phyloP scores from a whole-genome alignment of 768 basidiomycete species.

The Udeniomyces megalosporus region DNA sequence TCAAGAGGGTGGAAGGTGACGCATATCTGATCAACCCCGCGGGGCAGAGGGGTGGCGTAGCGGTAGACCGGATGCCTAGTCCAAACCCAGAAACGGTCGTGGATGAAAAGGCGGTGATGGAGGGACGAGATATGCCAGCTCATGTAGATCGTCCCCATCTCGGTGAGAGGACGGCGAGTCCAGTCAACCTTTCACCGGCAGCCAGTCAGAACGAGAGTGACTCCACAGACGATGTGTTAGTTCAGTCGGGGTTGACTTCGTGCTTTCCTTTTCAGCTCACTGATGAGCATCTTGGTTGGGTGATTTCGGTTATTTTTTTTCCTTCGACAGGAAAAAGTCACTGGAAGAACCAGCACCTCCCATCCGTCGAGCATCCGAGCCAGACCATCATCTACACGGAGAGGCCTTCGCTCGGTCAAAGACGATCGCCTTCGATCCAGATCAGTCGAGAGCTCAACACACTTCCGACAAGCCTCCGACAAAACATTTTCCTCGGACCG shows the following conservation, averaged over 20 bases:
- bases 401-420: slow-evolving; percentile 28
- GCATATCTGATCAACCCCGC: slow-evolving; percentile 30
- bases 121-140: neutral
- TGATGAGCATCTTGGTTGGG: neutral
- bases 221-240: neutral
- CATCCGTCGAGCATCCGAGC: neutral
- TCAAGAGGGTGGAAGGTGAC: slow-evolving; percentile 31
- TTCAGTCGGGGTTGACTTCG: neutral
- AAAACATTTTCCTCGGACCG: slow-evolving; percentile 20
- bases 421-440: slow-evolving; percentile 29
- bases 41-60: slow-evolving; percentile 10
- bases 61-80: slow-evolving; percentile 9
- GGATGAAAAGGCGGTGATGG: neutral
- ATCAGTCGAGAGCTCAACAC: slow-evolving; percentile 5
- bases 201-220: neutral
- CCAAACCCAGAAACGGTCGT: neutral
- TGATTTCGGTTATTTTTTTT: neutral
- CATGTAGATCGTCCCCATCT: neutral
- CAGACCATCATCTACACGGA: neutral
- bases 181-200: neutral
- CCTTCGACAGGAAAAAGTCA: neutral
- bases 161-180: neutral
- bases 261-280: too few relatives aligned
- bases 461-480: neutral
- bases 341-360: neutral